Base-by-base conservation (phyloP, 352 stramenopile species). In the Phytophthora rubi region DNA sequence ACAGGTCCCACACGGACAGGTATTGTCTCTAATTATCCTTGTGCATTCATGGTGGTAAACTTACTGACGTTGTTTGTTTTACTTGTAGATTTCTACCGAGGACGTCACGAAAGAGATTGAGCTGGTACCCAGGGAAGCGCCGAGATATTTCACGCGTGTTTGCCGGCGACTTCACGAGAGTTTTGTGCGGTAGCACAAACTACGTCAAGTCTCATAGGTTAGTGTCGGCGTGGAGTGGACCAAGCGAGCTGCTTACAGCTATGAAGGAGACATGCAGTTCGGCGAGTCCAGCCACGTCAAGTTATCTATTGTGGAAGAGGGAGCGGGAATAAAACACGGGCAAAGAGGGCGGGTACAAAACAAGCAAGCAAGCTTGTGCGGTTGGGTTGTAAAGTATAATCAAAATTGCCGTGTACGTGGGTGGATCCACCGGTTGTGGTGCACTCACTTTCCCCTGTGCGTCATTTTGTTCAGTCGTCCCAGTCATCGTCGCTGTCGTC, bases 401-500 rank as follows among this genome's bases (percentile, higher is more conserved):
- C 66, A 79, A 75, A 81, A 81, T 64, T 77, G 56, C 35, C 18
- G 57, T 42, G 35, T 26, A 26, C 23, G 23, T 26, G 23, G 23
- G 23, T 26, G 23, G 35, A 59, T 30, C 51, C n/a, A 53, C 60
- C 58, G 59, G 32, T 66, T 45, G 37, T 49, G 54, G 37, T 21
- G 6, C 42, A 48, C 42, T 21, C 16, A 21, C 42, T 48, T 18
- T 18, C 15, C 4, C 15, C 42, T 39, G 42, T 48, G 16, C 42
- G 6, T 32, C 3, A 30, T 30, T 59, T 64, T n/a, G 37, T 48
- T 88, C 66, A 95, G 63, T 95, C 86, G 59, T 95, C 88, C 88
- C 88, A 95, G 57, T 93, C 88, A 37, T 94, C 85, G 49, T 94
- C 88, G 58, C 85, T 92, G 55, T 94, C 80, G n/a, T 76, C 75